Evolutionary conservation across 2,329 filamentous ascomycete genomes (phyloP), one percentile per base, ranked within the genome.

Genomic region (Colletotrichum truncatum): DNA sequence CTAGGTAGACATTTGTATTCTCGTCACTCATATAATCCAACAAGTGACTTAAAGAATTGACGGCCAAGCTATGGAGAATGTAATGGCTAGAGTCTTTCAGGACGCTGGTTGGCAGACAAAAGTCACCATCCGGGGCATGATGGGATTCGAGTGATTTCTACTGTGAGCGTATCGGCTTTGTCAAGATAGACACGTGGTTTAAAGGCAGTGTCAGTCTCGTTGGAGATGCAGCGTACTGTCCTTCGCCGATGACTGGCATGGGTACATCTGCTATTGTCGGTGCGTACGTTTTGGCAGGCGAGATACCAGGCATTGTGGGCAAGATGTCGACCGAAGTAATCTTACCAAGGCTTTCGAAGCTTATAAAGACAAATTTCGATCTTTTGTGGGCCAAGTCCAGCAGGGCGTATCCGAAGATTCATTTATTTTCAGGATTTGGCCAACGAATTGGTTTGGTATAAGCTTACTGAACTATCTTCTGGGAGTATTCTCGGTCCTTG

Each of bases 261-360:
- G 86, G 86, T 0, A 86, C 84, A 0, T 82, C 81, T 1, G 80
- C 81, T 0, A 69, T 89, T 0, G 71, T 84, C 1, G 82, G 82
- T 0, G 84, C 85, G 1, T 89, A 89, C 70, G 73, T 87, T 3
- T 76, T 90, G 5, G 87, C 86, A 0, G 87, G 87, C 3, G 86
- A 87, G 73, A 73, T 85, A 71, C 72, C 23, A 71, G 70, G 26
- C 70, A 76, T 28, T 68, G 68, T 9, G 14, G 72, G 4, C 6
- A 45, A 3, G 46, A 46, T 6, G 68, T 71, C 12, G 68, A 80
- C 1, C 16, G 23, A 9, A 14, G 52, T 8, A 25, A 34, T 11
- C 26, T 59, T 16, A 34, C 7, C 0, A 52, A 26, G 2, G 83
- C 78, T 25, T 73, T 84, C 9, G 66, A 67, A 21, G 73, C 71